These are phyloP conservation scores for Xylaria multiplex DNA, from an alignment of 2,329 filamentous ascomycete species.

Conservation along the genomic window DNA sequence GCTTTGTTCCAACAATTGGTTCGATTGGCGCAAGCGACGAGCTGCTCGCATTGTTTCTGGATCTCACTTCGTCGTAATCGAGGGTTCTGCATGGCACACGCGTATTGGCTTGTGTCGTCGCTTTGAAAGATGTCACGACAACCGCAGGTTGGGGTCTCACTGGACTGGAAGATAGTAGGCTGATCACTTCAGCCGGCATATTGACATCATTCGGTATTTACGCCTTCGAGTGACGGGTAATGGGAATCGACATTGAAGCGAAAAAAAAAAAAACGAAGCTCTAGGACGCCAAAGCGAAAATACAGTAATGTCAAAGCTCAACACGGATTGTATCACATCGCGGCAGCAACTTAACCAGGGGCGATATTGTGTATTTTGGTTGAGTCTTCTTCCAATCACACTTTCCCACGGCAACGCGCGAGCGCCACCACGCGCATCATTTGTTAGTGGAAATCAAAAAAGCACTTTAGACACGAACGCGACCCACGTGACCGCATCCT, in stretches of 20 bases:
- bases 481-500: conserved; percentile 18
- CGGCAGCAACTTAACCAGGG: not conserved
- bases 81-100: conserved; percentile 29
- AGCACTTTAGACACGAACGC: conserved; percentile 14
- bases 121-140: conserved; percentile 17
- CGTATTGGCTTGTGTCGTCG: conserved; percentile 17
- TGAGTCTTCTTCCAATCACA: not conserved
- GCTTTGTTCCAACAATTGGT: conserved; percentile 32
- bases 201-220: conserved; percentile 14
- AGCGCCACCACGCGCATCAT: not conserved
- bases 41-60: conserved; percentile 13
- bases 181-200: conserved; percentile 52
- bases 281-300: not conserved
- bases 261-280: no score
- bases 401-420: conserved; percentile 4
- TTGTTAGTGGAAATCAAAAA: conserved; percentile 12
- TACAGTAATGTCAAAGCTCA: not conserved
- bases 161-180: conserved; percentile 50
- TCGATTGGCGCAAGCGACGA: conserved; percentile 3
- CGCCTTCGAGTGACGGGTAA: not conserved
- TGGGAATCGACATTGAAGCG: not conserved
- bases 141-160: conserved; percentile 30
- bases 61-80: conserved; percentile 27
- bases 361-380: not conserved
- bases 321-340: not conserved